phyloP scores from a whole-genome alignment of 495 filamentous ascomycete species.

The Aspergillus olivimuriae region DNA sequence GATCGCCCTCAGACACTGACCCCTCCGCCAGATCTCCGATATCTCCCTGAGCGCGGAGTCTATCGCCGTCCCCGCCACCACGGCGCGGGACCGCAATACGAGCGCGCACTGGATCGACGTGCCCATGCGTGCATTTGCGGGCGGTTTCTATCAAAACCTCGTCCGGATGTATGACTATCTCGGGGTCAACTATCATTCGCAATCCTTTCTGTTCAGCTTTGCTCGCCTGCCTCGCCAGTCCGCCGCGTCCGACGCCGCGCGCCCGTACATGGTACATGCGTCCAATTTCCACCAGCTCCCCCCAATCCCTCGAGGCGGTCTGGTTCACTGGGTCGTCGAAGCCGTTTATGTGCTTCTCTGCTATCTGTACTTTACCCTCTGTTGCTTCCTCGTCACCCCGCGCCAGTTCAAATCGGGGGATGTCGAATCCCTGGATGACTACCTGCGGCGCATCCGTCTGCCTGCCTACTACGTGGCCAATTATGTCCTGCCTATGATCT shows the following conservation, averaged over 20 bases:
- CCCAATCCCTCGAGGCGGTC: slow-evolving; percentile 22
- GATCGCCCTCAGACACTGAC: too few relatives aligned
- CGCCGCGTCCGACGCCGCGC: not conserved
- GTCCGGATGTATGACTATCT: slow-evolving; percentile 47
- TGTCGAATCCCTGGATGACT: slow-evolving; percentile 36
- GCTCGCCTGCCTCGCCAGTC: slow-evolving; percentile 12
- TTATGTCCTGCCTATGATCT: slow-evolving; percentile 46
- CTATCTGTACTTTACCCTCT: slow-evolving; percentile 39
- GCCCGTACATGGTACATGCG: slow-evolving; percentile 33
- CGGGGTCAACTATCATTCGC: slow-evolving; percentile 32
- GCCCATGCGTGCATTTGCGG: slow-evolving; percentile 50
- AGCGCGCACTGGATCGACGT: slow-evolving; percentile 33
- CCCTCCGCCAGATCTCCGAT: slow-evolving; percentile 11
- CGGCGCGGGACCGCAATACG: slow-evolving; percentile 1
- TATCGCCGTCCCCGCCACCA: slow-evolving; percentile 6
- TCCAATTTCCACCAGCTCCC: slow-evolving; percentile 42
- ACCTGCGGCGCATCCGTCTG: slow-evolving; percentile 37
- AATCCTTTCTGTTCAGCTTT: slow-evolving; percentile 39
- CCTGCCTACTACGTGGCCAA: slow-evolving; percentile 30
- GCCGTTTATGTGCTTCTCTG: slow-evolving; percentile 31
- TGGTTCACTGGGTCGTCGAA: slow-evolving; percentile 26
- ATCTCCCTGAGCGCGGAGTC: slow-evolving; percentile 19
- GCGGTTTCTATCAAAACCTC: slow-evolving; percentile 46
- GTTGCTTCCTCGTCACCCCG: slow-evolving; percentile 36
- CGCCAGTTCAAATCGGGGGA: not conserved